Conservation (phyloP, 148 eudicot species). For the Tetragonia tetragonoides region DNA sequence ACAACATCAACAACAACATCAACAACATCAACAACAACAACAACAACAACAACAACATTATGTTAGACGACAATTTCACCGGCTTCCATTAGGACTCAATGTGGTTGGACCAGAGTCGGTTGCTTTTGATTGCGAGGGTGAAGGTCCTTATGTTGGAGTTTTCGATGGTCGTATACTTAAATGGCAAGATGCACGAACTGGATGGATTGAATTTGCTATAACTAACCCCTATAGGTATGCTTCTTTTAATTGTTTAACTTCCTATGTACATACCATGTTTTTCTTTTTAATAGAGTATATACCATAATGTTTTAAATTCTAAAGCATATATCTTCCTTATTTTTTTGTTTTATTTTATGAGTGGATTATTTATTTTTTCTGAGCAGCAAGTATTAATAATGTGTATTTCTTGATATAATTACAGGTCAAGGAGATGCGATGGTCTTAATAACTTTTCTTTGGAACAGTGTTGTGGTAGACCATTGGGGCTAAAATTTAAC, state of each 20-base stretch:
- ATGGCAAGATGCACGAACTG: constrained; percentile 8
- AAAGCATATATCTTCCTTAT: no score
- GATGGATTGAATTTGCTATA: constrained; percentile 21
- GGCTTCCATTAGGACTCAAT: background rate
- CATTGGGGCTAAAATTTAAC: constrained; percentile 26
- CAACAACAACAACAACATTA: no score
- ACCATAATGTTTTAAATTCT: no score
- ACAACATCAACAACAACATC: no score
- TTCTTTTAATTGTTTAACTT: background rate
- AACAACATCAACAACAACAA: no score
- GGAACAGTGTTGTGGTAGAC: constrained; percentile 24
- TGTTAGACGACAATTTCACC: background rate
- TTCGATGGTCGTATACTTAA: constrained; percentile 28
- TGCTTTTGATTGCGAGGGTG: constrained; percentile 33
- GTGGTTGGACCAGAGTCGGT: constrained; percentile 16
- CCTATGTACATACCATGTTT: no score
- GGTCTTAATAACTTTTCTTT: background rate
- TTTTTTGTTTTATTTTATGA: no score
- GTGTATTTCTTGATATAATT: background rate
- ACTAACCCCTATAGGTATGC: constrained; percentile 19
- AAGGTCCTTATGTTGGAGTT: constrained; percentile 28
- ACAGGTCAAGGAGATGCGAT: constrained; percentile 18
- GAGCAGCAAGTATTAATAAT: no score
- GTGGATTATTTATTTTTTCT: no score
- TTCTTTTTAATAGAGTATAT: background rate